Conservation (phyloP, 345 rosid genomes). For the Raphanus raphanistrum region DNA sequence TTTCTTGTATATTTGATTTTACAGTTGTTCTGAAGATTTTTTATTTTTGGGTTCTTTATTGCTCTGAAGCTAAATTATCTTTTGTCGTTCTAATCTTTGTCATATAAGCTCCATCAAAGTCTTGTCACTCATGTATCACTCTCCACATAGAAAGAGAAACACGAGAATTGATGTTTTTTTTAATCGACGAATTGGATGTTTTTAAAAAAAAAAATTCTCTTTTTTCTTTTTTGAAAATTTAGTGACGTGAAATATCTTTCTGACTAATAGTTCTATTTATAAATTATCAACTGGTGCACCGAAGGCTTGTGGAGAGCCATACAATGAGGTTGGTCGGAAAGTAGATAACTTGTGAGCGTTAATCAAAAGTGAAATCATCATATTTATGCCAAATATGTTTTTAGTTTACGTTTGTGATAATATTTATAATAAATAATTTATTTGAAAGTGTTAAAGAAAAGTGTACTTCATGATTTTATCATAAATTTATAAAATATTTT, state of each 20-base stretch:
- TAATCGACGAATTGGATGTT: too few relatives aligned
- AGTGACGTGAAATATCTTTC: neutral
- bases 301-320: constrained; percentile 17
- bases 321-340: constrained; percentile 35
- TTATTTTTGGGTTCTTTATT: neutral
- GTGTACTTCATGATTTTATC: too few relatives aligned
- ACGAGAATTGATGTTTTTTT: neutral
- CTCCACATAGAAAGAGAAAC: neutral
- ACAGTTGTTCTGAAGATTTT: neutral
- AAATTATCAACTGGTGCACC: constrained; percentile 3
- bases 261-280: neutral
- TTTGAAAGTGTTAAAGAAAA: too few relatives aligned
- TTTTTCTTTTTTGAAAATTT: neutral
- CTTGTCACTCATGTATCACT: constrained; percentile 21
- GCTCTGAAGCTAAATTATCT: neutral
- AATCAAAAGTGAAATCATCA: neutral
- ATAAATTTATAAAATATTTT: too few relatives aligned
- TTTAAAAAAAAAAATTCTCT: too few relatives aligned
- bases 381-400: too few relatives aligned
- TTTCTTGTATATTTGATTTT: neutral
- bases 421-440: too few relatives aligned
- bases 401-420: too few relatives aligned
- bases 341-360: constrained; percentile 30
- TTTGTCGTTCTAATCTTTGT: constrained; percentile 3
- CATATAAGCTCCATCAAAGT: constrained; percentile 1